These are phyloP conservation scores for Phlyctochytrium planicorne DNA, from an alignment of 192 early-diverging fungal genomes.

Conservation along the genomic window DNA sequence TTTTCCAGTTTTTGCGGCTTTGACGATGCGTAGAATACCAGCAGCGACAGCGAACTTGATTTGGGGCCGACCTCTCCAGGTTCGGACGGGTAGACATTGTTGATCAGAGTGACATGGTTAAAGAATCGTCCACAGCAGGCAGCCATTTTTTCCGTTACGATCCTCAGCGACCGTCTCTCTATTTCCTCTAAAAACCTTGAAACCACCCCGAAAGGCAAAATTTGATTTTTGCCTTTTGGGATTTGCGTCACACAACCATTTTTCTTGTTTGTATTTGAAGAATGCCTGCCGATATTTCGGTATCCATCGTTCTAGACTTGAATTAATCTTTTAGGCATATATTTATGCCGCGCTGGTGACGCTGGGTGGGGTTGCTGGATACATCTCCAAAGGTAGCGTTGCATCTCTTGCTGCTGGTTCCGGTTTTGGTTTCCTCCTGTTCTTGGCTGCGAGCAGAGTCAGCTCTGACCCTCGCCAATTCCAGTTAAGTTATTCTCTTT, in stretches of 20 bases:
- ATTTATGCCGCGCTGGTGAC: not conserved
- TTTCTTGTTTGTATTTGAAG: too few species aligned
- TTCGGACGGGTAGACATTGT: slow-evolving; percentile 49
- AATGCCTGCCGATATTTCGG: too few species aligned
- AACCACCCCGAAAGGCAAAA: too few species aligned
- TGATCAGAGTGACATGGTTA: slow-evolving; percentile 46
- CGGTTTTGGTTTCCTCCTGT: not conserved
- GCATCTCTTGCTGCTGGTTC: not conserved
- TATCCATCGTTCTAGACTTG: too few species aligned
- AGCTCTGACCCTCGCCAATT: not conserved
- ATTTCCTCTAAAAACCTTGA: too few species aligned
- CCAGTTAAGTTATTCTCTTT: not conserved
- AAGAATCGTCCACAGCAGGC: slow-evolving; percentile 1
- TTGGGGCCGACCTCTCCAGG: slow-evolving; percentile 71
- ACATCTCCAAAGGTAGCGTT: not conserved
- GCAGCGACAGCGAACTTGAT: slow-evolving; percentile 77
- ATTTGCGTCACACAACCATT: too few species aligned
- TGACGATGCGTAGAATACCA: slow-evolving; percentile 84
- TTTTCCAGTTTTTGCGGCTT: slow-evolving; percentile 89
- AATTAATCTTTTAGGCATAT: too few species aligned
- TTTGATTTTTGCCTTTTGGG: too few species aligned
- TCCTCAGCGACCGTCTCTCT: too few species aligned
- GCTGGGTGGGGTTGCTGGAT: not conserved
- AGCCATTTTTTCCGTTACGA: too few species aligned
- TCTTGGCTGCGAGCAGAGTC: not conserved